Evolutionary conservation across 2,329 filamentous ascomycete genomes (phyloP).

Genomic region (Penicillium sp.): DNA sequence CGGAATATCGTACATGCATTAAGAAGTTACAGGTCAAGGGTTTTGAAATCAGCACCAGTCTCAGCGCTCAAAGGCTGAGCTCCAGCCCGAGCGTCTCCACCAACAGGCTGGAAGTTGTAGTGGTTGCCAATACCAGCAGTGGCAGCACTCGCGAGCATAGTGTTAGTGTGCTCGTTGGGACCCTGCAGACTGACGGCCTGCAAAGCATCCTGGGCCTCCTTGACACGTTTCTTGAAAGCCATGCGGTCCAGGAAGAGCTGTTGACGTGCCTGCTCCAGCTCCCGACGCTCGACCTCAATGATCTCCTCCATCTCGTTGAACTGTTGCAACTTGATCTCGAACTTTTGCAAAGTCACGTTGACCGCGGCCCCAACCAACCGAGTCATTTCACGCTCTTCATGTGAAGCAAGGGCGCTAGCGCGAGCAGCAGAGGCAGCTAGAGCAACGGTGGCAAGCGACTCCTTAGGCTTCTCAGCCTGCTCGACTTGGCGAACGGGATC

Average conservation of each 20-base stretch:
- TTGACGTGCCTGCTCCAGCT: conserved; percentile 87
- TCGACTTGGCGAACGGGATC: conserved; percentile 42
- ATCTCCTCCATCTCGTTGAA: conserved; percentile 96
- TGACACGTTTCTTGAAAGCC: conserved; percentile 82
- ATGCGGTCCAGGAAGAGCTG: conserved; percentile 91
- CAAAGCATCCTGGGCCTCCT: conserved; percentile 75
- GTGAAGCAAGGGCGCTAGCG: conserved; percentile 82
- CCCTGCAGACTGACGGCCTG: conserved; percentile 44
- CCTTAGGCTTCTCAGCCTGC: conserved; percentile 45
- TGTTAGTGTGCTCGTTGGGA: conserved; percentile 41
- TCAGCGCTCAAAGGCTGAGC: conserved; percentile 43
- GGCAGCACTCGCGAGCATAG: conserved; percentile 35
- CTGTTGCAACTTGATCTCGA: conserved; percentile 92
- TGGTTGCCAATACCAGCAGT: conserved; percentile 39
- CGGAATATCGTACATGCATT: conserved; percentile 27
- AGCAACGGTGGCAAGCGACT: conserved; percentile 67
- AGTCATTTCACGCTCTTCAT: conserved; percentile 96
- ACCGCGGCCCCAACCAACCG: conserved; percentile 87
- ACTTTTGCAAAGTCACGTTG: conserved; percentile 91
- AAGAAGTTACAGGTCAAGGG: conserved; percentile 40
- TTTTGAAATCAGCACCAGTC: conserved; percentile 43
- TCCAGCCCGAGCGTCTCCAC: conserved; percentile 30
- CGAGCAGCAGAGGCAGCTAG: conserved; percentile 84
- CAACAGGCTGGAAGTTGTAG: conserved; percentile 42
- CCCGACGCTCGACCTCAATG: conserved; percentile 84